A percentile compares a stretch with the other conserved stretches of the same genome.
Evolutionary conservation across 208 protist species (phyloP).

Genomic region (Leishmania major): DNA sequence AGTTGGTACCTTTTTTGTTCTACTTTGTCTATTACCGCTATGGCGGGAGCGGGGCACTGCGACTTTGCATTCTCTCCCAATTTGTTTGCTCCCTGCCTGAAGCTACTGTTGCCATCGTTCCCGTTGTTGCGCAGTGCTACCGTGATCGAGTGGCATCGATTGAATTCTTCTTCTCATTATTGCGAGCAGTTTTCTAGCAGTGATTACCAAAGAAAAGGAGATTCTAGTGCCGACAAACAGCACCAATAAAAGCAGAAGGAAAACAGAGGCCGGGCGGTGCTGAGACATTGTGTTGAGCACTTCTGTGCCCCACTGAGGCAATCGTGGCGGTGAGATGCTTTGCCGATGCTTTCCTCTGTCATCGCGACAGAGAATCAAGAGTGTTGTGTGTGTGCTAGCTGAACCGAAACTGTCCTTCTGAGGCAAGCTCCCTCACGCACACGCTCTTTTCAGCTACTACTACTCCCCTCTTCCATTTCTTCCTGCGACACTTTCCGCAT

Average conservation of each 20-base stretch:
- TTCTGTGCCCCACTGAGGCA: not conserved
- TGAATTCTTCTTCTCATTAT: not conserved
- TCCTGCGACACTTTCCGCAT: not conserved
- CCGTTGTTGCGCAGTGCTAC: not conserved
- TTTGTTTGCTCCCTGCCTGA: not conserved
- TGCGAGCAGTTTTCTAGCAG: not conserved
- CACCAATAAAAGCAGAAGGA: not conserved
- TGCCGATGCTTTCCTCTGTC: not conserved
- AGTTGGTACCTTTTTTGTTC: not conserved
- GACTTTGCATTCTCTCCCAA: not conserved
- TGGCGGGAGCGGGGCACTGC: not conserved
- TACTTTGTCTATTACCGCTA: not conserved
- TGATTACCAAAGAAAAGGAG: not conserved
- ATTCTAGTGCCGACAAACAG: not conserved
- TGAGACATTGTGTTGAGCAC: not conserved
- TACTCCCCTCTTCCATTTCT: not conserved
- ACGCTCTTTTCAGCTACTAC: not conserved
- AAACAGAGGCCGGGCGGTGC: not conserved
- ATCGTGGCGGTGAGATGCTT: not conserved
- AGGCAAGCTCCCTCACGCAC: not conserved
- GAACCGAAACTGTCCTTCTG: not conserved
- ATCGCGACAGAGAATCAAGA: not conserved
- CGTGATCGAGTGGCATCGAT: not conserved
- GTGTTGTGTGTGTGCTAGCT: not conserved
- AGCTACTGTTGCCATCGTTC: not conserved